Evolutionary conservation across 192 early-diverging fungal genomes (phyloP).

Genomic region (Entomortierella chlamydospora): DNA sequence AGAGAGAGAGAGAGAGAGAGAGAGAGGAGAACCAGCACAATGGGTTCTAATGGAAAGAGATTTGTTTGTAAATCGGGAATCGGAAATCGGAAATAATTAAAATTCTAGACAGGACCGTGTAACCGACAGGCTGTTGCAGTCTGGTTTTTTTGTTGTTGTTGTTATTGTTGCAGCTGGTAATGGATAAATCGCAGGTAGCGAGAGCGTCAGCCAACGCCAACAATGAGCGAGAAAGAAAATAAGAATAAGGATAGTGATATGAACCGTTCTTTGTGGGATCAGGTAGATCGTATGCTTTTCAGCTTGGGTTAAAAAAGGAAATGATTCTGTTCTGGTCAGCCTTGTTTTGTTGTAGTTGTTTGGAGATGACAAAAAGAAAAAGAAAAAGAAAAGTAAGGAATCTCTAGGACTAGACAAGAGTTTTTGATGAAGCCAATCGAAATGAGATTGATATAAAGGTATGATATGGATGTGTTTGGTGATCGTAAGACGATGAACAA

Average conservation of each 20-base stretch:
- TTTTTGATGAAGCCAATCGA: not conserved
- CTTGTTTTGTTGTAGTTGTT: not conserved
- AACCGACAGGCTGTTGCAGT: constrained; percentile 4
- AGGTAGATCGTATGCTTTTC: constrained; percentile 7
- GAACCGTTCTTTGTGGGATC: constrained; percentile 46
- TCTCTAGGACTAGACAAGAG: not conserved
- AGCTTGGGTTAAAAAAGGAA: not conserved
- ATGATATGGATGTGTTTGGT: not conserved
- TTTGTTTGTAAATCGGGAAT: not conserved
- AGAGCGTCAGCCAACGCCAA: no score
- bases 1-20: not conserved
- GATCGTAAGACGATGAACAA: not conserved
- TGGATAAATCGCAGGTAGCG: no score
- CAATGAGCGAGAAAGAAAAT: not conserved
- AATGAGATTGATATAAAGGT: not conserved
- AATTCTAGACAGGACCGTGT: constrained; percentile 52
- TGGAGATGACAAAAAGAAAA: not conserved
- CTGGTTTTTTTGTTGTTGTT: not conserved
- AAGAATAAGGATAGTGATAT: constrained; percentile 33
- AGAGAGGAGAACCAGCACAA: not conserved
- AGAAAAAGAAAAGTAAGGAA: not conserved
- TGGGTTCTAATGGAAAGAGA: not conserved
- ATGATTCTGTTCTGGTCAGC: constrained; percentile 16
- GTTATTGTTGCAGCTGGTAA: not conserved
- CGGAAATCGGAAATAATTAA: constrained; percentile 47